These are phyloP conservation scores for Caryopteris hybrid DNA, from an alignment of 305 asterid genomes.

Conservation along the genomic window DNA sequence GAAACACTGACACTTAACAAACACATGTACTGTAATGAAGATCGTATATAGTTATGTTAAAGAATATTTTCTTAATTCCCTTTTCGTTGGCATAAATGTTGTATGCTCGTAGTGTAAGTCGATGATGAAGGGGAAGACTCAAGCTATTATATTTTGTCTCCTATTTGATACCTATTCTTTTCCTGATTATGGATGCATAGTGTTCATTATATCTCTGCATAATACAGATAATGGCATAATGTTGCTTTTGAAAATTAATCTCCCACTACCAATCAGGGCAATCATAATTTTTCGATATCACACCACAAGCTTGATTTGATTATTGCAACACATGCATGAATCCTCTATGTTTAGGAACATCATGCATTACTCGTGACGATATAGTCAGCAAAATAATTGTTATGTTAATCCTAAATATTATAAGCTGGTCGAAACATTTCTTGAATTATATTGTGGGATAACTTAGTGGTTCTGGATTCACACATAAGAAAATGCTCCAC, in stretches of 20 bases:
- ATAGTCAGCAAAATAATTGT: background rate
- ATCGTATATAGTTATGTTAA: too few relatives aligned
- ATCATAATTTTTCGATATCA: background rate
- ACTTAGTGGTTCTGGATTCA: constrained; percentile 19
- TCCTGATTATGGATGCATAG: background rate
- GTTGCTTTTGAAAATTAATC: constrained; percentile 11
- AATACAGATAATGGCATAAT: background rate
- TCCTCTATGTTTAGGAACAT: constrained; percentile 4
- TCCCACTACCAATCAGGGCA: background rate
- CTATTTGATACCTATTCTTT: background rate
- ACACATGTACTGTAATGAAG: too few relatives aligned
- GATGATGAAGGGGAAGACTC: background rate
- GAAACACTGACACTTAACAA: too few relatives aligned
- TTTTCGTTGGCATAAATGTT: background rate
- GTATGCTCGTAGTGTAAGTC: background rate
- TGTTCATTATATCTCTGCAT: background rate
- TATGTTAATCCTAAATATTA: background rate
- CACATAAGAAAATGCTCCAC: constrained; percentile 23
- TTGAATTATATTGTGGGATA: constrained; percentile 19
- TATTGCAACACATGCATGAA: constrained; percentile 16
- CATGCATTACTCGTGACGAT: background rate
- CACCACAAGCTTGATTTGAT: constrained; percentile 15
- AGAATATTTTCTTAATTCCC: too few relatives aligned
- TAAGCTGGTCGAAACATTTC: constrained; percentile 3
- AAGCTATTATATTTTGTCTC: background rate